Evolutionary conservation across 169 alveolate species (phyloP), one percentile per base, ranked within the genome.

Genomic region (Plasmodium reichenowi): DNA sequence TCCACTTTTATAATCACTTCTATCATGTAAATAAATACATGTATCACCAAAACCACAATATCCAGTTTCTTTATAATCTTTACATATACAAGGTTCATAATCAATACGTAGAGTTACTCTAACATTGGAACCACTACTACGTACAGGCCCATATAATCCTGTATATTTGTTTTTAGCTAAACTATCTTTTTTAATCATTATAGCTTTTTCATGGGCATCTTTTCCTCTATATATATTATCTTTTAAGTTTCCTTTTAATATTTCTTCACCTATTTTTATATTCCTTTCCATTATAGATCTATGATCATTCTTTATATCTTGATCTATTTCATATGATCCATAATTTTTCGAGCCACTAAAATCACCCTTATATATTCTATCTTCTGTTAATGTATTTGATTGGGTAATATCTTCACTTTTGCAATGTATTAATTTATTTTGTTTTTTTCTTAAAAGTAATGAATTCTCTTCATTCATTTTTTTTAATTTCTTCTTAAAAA

Each of bases 11-110:
- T 97, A 98, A 88, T 98, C 99, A 72, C 98, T 94, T 66, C 99
- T 89, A 93, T 98, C 99, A 94, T 98, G 99, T 56, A 98, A 94
- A 89, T 97, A 98, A 73, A 96, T 95, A 92, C 99, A 98, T 45
- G 99, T 95, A 68, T 98, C 99, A 54, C 99, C 99, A 91, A 96
- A 98, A 1, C 99, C 99, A 85, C 99, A 98, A 92, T 97, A 96
- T 6, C 99, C 99, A 10, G 99, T 97, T 76, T 98, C 99, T 88
- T 97, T 97, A 91, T 95, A 98, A 93, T 98, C 99, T 89, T 98
- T 98, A 92, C 99, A 98, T 29, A 98, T 88, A 70, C 97, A 99
- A 6, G 99, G 99, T 58, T 98, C 97, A 93, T 97, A 98, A 93
- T 98, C 99, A 60, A 98, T 94, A 74, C 98, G 93, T 70, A 96